Percentiles rank a stretch among this genome's conserved stretches.
phyloP scores from a whole-genome alignment of 2,329 filamentous ascomycete genomes.

The Thielaviopsis ethacetica region DNA sequence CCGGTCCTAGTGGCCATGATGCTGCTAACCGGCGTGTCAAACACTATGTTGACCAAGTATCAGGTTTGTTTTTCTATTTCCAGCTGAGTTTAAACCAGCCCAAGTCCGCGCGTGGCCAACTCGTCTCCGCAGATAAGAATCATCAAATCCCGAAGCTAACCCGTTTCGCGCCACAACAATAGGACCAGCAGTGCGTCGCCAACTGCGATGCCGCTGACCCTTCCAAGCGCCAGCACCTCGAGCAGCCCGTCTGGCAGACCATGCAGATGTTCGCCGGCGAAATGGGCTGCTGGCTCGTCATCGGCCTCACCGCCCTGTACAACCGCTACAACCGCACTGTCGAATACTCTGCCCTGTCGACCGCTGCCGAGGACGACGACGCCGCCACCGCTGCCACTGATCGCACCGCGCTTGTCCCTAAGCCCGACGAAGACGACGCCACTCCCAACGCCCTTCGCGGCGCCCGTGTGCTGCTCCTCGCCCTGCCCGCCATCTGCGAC shows the following conservation, averaged over 20 bases:
- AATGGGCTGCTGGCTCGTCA: constrained; percentile 87
- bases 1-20: constrained; percentile 89
- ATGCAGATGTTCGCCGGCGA: constrained; percentile 97
- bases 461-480: constrained; percentile 55
- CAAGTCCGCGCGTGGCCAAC: too few species aligned
- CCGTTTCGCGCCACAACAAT: background rate
- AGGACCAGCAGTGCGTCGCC: constrained; percentile 94
- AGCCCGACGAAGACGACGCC: constrained; percentile 25
- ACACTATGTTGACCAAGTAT: constrained; percentile 92
- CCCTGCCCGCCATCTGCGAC: constrained; percentile 80
- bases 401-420: constrained; percentile 23
- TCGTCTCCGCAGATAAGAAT: background rate
- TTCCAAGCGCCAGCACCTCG: constrained; percentile 55
- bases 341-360: constrained; percentile 40
- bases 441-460: constrained; percentile 49
- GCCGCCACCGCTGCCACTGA: constrained; percentile 23
- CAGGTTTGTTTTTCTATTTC: constrained; percentile 41
- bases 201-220: constrained; percentile 62
- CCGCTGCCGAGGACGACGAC: constrained; percentile 38
- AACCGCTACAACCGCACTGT: constrained; percentile 38
- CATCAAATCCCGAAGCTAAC: background rate
- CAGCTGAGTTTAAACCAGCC: too few species aligned
- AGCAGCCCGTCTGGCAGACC: constrained; percentile 92
- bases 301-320: constrained; percentile 54
- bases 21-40: constrained; percentile 89